These are phyloP conservation scores for Candida arabinofermentans DNA, from an alignment of 805 yeast species.

Conservation along the genomic window DNA sequence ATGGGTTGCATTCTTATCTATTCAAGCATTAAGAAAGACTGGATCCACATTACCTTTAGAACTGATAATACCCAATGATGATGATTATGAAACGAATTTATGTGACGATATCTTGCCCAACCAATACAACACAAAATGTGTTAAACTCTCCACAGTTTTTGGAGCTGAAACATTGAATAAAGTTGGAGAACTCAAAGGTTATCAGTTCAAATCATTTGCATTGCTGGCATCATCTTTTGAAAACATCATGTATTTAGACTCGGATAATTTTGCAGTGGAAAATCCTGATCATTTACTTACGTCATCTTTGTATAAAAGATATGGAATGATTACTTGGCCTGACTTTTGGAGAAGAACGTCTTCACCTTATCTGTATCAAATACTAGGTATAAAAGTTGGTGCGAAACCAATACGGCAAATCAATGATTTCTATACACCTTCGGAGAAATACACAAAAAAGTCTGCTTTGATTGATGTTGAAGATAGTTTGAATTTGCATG, in stretches of 20 bases:
- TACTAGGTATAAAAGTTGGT: conserved; percentile 30
- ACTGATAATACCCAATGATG: conserved; percentile 36
- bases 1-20: conserved; percentile 37
- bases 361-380: conserved; percentile 52
- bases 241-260: conserved; percentile 41
- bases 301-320: conserved; percentile 39
- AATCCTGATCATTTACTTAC: conserved; percentile 35
- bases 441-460: conserved; percentile 9
- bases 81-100: conserved; percentile 37
- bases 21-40: conserved; percentile 38
- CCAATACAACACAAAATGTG: conserved; percentile 39
- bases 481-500: conserved; percentile 44
- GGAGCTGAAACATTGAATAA: conserved; percentile 24
- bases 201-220: conserved; percentile 40
- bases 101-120: conserved; percentile 35
- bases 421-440: conserved; percentile 22
- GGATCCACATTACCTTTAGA: conserved; percentile 44
- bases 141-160: conserved; percentile 34
- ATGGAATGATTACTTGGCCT: conserved; percentile 68
- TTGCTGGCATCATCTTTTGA: conserved; percentile 43
- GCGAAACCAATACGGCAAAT: conserved; percentile 16
- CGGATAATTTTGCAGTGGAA: conserved; percentile 42
- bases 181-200: conserved; percentile 27
- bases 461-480: conserved; percentile 18
- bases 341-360: conserved; percentile 73